Base-by-base conservation (phyloP, 1,139 yeast genomes). In the Yamadazyma trypodendri region DNA sequence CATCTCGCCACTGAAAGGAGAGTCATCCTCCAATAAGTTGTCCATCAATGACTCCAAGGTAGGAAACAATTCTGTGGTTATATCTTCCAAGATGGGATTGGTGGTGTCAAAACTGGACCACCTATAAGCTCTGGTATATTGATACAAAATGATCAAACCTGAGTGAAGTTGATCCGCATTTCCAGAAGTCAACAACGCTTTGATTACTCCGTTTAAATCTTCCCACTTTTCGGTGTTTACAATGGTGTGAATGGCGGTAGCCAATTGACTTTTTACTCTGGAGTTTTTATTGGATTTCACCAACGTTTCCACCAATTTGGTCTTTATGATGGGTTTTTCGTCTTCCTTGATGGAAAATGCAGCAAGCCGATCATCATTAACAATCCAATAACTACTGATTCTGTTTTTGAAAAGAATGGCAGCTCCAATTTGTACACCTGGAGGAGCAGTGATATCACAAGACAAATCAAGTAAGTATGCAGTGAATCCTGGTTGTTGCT, bases 341-440 rank as follows among this genome's bases (percentile, higher is more conserved):
- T 65, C 69, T 1, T 58, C 62, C 28, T 57, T 61, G 37, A 81
- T 76, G 37, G 55, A 50, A 14, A 55, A 41, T 8, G 58, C 42
- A 4, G 56, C 50, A 15, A 56, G 42, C 46, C 56, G 63, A 33
- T 68, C 70, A 30, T 69, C 77, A 0, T 68, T 73, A 10, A 56
- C 55, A 23, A 64, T 58, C 90, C 90, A 84, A 46, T 77, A 72
- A 44, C 69, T 65, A 33, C 61, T 64, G 25, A 84, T 67, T 51
- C 84, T 71, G 54, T 82, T 83, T 55, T 83, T 84, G 62, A 82
- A 78, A 52, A 79, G 78, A 36, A 84, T 79, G 3, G 85, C 81
- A 3, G 86, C 79, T 12, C 85, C 74, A 35, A 78, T 62, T 49
- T 82, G 75, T 40, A 77, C 69, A 11, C 79, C 75, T 13, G 61